phyloP scores from a whole-genome alignment of 2,329 filamentous ascomycete species.

The Ilyonectria sp. region DNA sequence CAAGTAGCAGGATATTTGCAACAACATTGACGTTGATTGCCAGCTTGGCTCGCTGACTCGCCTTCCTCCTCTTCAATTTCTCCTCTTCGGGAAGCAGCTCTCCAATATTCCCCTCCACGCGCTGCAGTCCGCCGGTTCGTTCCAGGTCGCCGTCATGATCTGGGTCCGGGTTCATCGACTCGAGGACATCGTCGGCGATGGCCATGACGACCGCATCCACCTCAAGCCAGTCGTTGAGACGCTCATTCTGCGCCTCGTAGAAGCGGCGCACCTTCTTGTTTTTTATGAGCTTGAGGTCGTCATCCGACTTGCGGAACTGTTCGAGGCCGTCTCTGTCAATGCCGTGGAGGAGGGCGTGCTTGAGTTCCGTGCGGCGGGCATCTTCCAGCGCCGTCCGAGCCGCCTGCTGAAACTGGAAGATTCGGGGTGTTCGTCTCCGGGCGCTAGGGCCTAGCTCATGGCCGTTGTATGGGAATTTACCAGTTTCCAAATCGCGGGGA shows the following conservation, averaged over 20 bases:
- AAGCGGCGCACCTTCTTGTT: slow-evolving; percentile 50
- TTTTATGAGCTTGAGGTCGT: slow-evolving; percentile 47
- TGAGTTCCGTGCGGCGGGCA: slow-evolving; percentile 50
- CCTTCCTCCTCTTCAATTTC: slow-evolving; percentile 44
- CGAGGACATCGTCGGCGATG: slow-evolving; percentile 53
- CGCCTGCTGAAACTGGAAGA: slow-evolving; percentile 58
- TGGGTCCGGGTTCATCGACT: slow-evolving; percentile 53
- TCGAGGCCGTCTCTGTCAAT: slow-evolving; percentile 50
- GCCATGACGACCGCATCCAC: slow-evolving; percentile 54
- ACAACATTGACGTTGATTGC: slow-evolving; percentile 88
- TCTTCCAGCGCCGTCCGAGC: slow-evolving; percentile 51
- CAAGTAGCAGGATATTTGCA: slow-evolving; percentile 81
- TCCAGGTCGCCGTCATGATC: slow-evolving; percentile 54
- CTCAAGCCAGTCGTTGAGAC: slow-evolving; percentile 54
- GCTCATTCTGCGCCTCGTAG: slow-evolving; percentile 51
- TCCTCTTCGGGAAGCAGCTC: slow-evolving; percentile 53
- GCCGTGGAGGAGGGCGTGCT: slow-evolving; percentile 48
- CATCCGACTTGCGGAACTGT: slow-evolving; percentile 49
- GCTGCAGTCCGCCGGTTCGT: slow-evolving; percentile 49
- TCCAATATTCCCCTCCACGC: slow-evolving; percentile 49
- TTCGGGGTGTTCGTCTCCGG: slow-evolving; percentile 35
- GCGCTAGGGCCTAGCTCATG: slow-evolving; percentile 1
- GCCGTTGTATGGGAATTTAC: slow-evolving; percentile 12
- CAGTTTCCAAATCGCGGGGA: slow-evolving; percentile 44
- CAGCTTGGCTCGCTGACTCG: slow-evolving; percentile 53